Percentiles rank a stretch among this genome's conserved stretches.
These are phyloP conservation scores for Patellifolia procumbens DNA, from an alignment of 179 eudicot genomes.

Conservation along the genomic window DNA sequence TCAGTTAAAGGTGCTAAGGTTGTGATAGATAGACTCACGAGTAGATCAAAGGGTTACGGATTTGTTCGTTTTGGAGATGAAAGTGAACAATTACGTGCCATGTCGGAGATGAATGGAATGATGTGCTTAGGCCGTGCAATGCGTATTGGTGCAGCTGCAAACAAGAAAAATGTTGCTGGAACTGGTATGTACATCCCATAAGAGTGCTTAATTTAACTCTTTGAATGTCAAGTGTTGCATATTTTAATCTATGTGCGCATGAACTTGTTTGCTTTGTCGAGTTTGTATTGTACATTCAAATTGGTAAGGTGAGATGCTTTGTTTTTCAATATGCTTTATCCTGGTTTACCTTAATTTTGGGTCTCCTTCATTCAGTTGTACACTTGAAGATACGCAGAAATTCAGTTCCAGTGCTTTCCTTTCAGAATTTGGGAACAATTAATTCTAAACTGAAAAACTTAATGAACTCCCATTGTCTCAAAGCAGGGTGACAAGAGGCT, in stretches of 20 bases:
- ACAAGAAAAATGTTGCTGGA: slow-evolving; percentile 60
- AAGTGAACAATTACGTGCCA: slow-evolving; percentile 80
- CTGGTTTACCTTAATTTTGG: slow-evolving; percentile 30
- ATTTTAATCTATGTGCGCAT: slow-evolving; percentile 7
- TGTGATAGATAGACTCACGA: slow-evolving; percentile 78
- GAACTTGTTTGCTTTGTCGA: slow-evolving; percentile 2
- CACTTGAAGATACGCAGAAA: slow-evolving; percentile 38
- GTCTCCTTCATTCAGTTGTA: slow-evolving; percentile 36
- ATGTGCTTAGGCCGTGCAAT: slow-evolving; percentile 79
- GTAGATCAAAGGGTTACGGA: slow-evolving; percentile 90
- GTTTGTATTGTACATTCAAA: neutral
- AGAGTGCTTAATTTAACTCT: neutral
- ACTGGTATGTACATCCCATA: slow-evolving; percentile 35
- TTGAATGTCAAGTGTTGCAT: neutral
- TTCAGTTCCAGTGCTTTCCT: slow-evolving; percentile 53
- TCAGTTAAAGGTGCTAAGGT: slow-evolving; percentile 95
- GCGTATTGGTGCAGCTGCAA: slow-evolving; percentile 95
- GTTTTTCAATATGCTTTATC: neutral
- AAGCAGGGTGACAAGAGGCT: slow-evolving; percentile 91
- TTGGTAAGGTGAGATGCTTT: neutral
- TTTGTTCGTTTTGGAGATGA: slow-evolving; percentile 92
- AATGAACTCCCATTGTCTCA: slow-evolving; percentile 75
- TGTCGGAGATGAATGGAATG: slow-evolving; percentile 94
- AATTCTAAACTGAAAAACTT: slow-evolving; percentile 47
- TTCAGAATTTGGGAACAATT: slow-evolving; percentile 46